Evolutionary conservation across 2,329 filamentous ascomycete species (phyloP).

Genomic region (Eurotiales sp.): DNA sequence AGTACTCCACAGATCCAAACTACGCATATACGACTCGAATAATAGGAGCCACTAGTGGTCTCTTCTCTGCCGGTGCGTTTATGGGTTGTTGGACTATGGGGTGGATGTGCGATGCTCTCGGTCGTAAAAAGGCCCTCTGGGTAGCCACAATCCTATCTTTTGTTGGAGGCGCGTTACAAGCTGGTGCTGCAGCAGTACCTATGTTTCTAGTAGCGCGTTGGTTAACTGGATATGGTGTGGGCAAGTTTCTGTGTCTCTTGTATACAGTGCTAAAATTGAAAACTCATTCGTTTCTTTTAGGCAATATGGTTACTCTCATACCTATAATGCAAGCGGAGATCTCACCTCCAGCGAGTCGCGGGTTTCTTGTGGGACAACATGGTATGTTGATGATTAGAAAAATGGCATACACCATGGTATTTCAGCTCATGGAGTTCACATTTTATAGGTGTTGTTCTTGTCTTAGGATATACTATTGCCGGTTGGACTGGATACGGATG

Average conservation of each 20-base stretch:
- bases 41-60: constrained; percentile 46
- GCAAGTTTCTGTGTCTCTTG: too few relatives aligned
- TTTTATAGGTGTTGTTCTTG: constrained; percentile 38
- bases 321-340: constrained; percentile 37
- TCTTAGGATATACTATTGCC: constrained; percentile 38
- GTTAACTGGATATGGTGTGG: constrained; percentile 36
- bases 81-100: constrained; percentile 29
- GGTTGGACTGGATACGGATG: constrained; percentile 42
- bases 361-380: constrained; percentile 37
- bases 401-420: not conserved
- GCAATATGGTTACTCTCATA: constrained; percentile 26
- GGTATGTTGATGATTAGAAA: not conserved
- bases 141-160: constrained; percentile 36
- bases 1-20: constrained; percentile 36
- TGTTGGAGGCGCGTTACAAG: constrained; percentile 39
- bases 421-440: not conserved
- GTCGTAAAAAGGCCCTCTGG: constrained; percentile 35
- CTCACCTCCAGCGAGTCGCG: constrained; percentile 35
- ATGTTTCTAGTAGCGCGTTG: constrained; percentile 42
- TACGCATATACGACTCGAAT: too few relatives aligned
- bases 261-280: too few relatives aligned
- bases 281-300: too few relatives aligned
- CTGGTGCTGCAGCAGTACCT: constrained; percentile 32
- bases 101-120: constrained; percentile 27
- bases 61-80: constrained; percentile 42